Conservation (phyloP, 2,329 filamentous ascomycete species). For the Sphaceloma murrayae region DNA sequence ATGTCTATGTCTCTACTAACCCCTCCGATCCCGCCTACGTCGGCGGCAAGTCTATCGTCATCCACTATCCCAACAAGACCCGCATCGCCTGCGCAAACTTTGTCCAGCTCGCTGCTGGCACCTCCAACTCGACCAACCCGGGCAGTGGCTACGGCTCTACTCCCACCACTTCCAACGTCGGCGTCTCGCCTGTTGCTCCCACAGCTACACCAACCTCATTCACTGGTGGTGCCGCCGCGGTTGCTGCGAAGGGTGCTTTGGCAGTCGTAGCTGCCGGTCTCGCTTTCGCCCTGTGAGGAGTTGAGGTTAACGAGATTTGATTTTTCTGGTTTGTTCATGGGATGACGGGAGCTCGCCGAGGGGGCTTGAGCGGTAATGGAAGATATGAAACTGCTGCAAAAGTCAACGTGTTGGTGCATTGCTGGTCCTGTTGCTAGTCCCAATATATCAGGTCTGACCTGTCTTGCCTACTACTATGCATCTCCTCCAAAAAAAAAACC, state of each 20-base stretch:
- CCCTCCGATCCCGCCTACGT: slow-evolving; percentile 39
- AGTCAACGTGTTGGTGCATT: background rate
- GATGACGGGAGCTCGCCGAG: background rate
- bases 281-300: slow-evolving; percentile 3
- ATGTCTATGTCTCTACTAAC: slow-evolving; percentile 41
- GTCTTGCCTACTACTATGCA: too few species aligned
- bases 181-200: background rate
- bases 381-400: background rate
- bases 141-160: background rate
- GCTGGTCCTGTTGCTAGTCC: background rate
- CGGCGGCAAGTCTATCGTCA: slow-evolving; percentile 45
- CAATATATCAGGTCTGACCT: background rate
- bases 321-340: background rate
- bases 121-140: background rate
- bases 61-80: slow-evolving; percentile 45
- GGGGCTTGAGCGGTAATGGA: background rate
- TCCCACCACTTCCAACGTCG: background rate
- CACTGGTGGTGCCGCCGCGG: slow-evolving; percentile 1
- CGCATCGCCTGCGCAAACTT: slow-evolving; percentile 44
- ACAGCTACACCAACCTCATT: background rate
- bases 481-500: too few species aligned
- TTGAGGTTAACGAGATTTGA: background rate
- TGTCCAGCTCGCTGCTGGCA: slow-evolving; percentile 3
- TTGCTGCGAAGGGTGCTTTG: background rate
- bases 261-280: background rate